These are phyloP conservation scores for Entomortierella parvispora DNA, from an alignment of 192 early-diverging fungal species.

Conservation along the genomic window DNA sequence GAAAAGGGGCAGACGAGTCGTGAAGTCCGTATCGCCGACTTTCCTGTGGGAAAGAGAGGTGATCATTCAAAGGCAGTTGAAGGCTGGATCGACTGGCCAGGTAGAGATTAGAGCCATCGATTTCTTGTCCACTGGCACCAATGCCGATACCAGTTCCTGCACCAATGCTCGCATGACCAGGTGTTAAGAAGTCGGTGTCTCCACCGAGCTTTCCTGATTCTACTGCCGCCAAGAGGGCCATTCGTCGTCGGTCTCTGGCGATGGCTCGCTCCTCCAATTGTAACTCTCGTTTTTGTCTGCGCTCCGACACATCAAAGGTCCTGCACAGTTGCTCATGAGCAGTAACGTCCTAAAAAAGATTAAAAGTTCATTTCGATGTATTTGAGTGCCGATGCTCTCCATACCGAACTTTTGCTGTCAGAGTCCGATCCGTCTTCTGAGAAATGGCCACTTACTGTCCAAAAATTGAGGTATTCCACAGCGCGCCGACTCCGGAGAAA, in stretches of 20 bases:
- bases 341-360: constrained; percentile 31
- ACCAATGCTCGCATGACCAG: constrained; percentile 14
- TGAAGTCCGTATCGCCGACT: constrained; percentile 38
- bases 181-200: constrained; percentile 22
- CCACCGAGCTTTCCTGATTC: constrained; percentile 26
- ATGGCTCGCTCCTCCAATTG: constrained; percentile 32
- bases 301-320: constrained; percentile 49
- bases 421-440: too few species aligned
- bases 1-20: constrained; percentile 17
- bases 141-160: constrained; percentile 25
- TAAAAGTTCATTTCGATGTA: too few species aligned
- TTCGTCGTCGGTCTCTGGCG: constrained; percentile 28
- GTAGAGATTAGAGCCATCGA: constrained; percentile 24
- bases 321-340: constrained; percentile 46
- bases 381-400: too few species aligned
- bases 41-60: constrained; percentile 42
- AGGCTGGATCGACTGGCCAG: constrained; percentile 38
- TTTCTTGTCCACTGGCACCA: constrained; percentile 18
- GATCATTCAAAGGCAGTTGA: constrained; percentile 37
- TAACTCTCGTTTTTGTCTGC: constrained; percentile 32
- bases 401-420: too few species aligned
- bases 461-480: constrained; percentile 49
- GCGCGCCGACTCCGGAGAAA: constrained; percentile 33
- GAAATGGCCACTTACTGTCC: constrained; percentile 26
- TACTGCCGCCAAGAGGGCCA: constrained; percentile 13